Evolutionary conservation across 345 rosid species (phyloP).

Genomic region (Rubroshorea leprosula): DNA sequence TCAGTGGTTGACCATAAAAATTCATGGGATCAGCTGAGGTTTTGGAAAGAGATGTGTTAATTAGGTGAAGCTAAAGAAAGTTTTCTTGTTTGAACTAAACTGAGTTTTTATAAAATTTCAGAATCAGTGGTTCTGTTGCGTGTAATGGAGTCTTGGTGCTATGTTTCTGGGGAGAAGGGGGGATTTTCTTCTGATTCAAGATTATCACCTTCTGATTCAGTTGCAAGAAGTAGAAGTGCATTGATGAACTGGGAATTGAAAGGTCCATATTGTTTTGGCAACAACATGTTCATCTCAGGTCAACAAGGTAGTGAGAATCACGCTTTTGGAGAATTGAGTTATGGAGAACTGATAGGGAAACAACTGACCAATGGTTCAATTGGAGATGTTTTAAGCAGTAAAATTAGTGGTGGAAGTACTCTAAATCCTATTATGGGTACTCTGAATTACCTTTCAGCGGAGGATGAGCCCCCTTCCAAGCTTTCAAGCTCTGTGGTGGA

Average conservation of each 20-base stretch:
- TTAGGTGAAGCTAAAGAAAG: neutral
- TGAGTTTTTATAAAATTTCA: slow-evolving; percentile 11
- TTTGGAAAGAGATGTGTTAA: slow-evolving; percentile 2
- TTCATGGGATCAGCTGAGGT: slow-evolving; percentile 6
- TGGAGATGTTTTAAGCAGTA: slow-evolving; percentile 22
- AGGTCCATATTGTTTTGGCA: slow-evolving; percentile 22
- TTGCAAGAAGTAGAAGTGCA: slow-evolving; percentile 24
- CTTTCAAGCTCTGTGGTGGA: slow-evolving; percentile 34
- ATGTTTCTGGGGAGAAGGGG: slow-evolving; percentile 34
- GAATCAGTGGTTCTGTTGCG: slow-evolving; percentile 4
- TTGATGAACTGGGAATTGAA: slow-evolving; percentile 31
- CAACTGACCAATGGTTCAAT: slow-evolving; percentile 18
- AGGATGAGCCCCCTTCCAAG: slow-evolving; percentile 38
- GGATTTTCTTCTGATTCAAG: slow-evolving; percentile 21
- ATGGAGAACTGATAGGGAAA: slow-evolving; percentile 28
- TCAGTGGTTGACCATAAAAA: neutral
- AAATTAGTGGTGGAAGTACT: slow-evolving; percentile 21
- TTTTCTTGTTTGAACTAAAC: slow-evolving; percentile 10
- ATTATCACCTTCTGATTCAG: slow-evolving; percentile 28
- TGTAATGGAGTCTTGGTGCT: slow-evolving; percentile 51
- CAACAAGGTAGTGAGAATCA: slow-evolving; percentile 19
- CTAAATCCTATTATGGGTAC: slow-evolving; percentile 22
- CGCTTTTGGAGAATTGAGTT: slow-evolving; percentile 28
- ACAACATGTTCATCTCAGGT: slow-evolving; percentile 24
- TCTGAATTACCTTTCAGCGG: slow-evolving; percentile 23